phyloP scores from a whole-genome alignment of 2,329 filamentous ascomycete genomes.

The Neofusicoccum laricinum region DNA sequence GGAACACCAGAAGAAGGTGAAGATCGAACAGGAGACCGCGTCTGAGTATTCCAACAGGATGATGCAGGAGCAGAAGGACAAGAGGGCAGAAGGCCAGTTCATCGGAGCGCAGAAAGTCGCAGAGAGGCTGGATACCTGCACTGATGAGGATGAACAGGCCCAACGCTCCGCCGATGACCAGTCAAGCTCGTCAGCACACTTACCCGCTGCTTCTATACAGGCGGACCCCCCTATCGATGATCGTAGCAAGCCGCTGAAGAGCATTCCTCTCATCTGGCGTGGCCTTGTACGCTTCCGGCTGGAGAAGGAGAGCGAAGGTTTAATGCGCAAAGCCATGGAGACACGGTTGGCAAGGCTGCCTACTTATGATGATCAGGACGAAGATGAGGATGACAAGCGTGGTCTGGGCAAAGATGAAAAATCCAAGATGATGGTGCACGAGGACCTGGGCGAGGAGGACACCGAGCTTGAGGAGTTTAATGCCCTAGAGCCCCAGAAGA shows the following conservation, averaged over 20 bases:
- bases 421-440: conserved; percentile 57
- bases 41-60: conserved; percentile 34
- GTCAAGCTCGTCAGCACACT: too few relatives aligned
- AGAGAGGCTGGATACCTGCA: conserved; percentile 68
- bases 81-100: conserved; percentile 62
- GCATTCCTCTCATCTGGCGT: conserved; percentile 77
- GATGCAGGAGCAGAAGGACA: conserved; percentile 33
- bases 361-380: conserved; percentile 64
- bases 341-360: conserved; percentile 62
- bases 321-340: conserved; percentile 64
- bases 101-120: conserved; percentile 78
- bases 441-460: conserved; percentile 75
- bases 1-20: conserved; percentile 31
- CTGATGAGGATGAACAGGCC: conserved; percentile 28
- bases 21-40: conserved; percentile 47
- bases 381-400: conserved; percentile 69
- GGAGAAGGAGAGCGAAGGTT: conserved; percentile 65
- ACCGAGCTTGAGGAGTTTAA: conserved; percentile 78
- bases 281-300: conserved; percentile 68
- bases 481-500: conserved; percentile 63
- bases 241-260: conserved; percentile 55
- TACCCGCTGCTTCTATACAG: conserved; percentile 9
- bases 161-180: neutral
- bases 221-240: conserved; percentile 18
- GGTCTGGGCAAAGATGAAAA: conserved; percentile 61